phyloP scores from a whole-genome alignment of 331 rosid genomes.

The Arachis monticola region DNA sequence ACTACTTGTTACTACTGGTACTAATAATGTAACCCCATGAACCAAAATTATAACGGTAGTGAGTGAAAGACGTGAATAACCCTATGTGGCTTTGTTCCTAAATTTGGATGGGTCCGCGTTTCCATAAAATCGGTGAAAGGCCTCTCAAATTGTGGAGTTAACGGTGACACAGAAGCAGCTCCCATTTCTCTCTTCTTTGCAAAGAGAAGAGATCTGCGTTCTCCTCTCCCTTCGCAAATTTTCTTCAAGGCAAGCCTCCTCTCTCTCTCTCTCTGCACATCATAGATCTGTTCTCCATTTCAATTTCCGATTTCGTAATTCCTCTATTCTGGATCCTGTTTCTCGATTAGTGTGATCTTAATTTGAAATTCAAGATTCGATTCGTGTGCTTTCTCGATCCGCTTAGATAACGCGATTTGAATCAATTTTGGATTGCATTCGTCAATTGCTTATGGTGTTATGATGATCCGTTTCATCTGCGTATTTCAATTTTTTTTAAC shows the following conservation, averaged over 20 bases:
- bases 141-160: too few species aligned
- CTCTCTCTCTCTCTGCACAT: neutral
- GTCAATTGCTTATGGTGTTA: neutral
- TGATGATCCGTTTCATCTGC: neutral
- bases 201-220: slow-evolving; percentile 41
- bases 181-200: slow-evolving; percentile 33
- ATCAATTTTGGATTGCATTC: slow-evolving; percentile 4
- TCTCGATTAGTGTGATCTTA: neutral
- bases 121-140: slow-evolving; percentile 38
- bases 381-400: slow-evolving; percentile 36
- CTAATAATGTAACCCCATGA: neutral
- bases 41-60: neutral
- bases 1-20: too few species aligned
- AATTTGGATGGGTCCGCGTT: slow-evolving; percentile 29
- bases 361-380: slow-evolving; percentile 14
- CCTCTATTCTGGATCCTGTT: slow-evolving; percentile 6
- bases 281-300: slow-evolving; percentile 1
- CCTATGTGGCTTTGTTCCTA: neutral
- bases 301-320: neutral
- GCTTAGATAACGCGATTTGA: slow-evolving; percentile 38
- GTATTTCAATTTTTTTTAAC: neutral
- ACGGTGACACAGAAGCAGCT: slow-evolving; percentile 1
- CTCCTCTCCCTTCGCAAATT: slow-evolving; percentile 30
- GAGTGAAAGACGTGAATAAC: slow-evolving; percentile 36
- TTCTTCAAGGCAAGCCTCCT: slow-evolving; percentile 25